Base-by-base conservation (phyloP, 202 grass and related monocot species). In the Schoenoplectus triqueter region DNA sequence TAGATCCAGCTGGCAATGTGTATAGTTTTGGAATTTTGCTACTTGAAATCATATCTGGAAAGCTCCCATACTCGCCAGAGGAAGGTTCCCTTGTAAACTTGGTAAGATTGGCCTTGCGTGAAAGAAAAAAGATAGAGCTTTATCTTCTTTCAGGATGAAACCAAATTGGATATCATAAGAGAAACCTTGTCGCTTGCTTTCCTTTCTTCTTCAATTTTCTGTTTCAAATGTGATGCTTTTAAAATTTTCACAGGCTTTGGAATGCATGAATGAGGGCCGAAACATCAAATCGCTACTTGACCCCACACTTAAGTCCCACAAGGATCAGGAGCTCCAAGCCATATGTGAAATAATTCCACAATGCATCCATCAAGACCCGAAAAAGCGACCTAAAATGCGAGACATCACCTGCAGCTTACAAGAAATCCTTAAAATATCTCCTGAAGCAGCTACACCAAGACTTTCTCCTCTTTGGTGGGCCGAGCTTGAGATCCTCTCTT, bases 391-490 rank as follows among this genome's bases (percentile, higher is more conserved):
- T 14, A 88, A 84, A 46, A 96, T 99, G 91, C 85, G 84, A 50
- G 91, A 96, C 46, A 82, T 99, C 52, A 65, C 79, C 51, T 87
- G 84, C 67, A 96, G 80, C 80, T 72, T 99, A 74, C 82, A 86
- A 52, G 87, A 92, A 76, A 85, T 84, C 13, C 10, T 96, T 47
- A 82, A 66, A 13, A 96, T 99, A 85, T 91, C 93, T 15, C 90
- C 96, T 2, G 96, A 99, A 82, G 93, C 93, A 61, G 93, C 96
- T 62, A 92, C 87, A 0, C 96, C 96, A 0, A 93, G 93, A 45
- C 81, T 99, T 46, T 99, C 96, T 64, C 96, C 96, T 10, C 96
- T 99, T 72, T 99, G 96, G 96, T 99, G 96, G 96, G 96, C 96
- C 22, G 96, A 99, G 88, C 93, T 99, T 49, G 96, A 99, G 92